A percentile compares a stretch with the other conserved stretches of the same genome.
phyloP scores from a whole-genome alignment of 495 filamentous ascomycete species.

The Aspergillus carlsbadensis region DNA sequence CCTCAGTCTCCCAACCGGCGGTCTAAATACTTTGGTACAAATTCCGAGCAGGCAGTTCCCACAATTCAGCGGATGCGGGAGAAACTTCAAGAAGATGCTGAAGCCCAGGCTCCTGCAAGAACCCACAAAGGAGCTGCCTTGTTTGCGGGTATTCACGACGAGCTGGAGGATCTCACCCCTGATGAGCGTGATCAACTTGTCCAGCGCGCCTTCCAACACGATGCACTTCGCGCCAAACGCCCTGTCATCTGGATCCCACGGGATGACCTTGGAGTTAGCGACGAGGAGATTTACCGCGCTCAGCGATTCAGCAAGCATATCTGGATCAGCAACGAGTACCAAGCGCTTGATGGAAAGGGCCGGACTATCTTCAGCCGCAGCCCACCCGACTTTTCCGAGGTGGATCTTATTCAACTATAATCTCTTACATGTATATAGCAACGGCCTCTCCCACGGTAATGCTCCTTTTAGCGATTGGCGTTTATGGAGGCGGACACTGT shows the following conservation, averaged over 20 bases:
- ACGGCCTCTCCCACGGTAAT: neutral
- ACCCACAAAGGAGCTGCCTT: slow-evolving; percentile 69
- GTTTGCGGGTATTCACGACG: slow-evolving; percentile 83
- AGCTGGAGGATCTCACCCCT: slow-evolving; percentile 91
- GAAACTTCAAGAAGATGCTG: slow-evolving; percentile 51
- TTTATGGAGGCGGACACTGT: neutral
- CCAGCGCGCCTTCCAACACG: slow-evolving; percentile 86
- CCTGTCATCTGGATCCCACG: slow-evolving; percentile 94
- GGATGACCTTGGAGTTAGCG: slow-evolving; percentile 85
- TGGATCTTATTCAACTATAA: slow-evolving; percentile 83
- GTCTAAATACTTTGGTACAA: slow-evolving; percentile 41
- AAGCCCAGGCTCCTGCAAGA: slow-evolving; percentile 59
- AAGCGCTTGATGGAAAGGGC: slow-evolving; percentile 78
- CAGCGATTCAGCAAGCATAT: slow-evolving; percentile 75
- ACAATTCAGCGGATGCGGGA: slow-evolving; percentile 36
- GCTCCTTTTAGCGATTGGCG: slow-evolving; percentile 1
- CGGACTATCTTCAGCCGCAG: slow-evolving; percentile 84
- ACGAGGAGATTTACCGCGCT: slow-evolving; percentile 84
- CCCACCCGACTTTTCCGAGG: slow-evolving; percentile 89
- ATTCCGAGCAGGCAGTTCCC: slow-evolving; percentile 31
- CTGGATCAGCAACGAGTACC: slow-evolving; percentile 92
- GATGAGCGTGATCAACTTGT: slow-evolving; percentile 87
- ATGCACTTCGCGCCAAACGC: slow-evolving; percentile 78
- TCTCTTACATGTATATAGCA: slow-evolving; percentile 1
- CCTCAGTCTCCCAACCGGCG: slow-evolving; percentile 38